Evolutionary conservation across 345 rosid species (phyloP).

Genomic region (Acer campestre): DNA sequence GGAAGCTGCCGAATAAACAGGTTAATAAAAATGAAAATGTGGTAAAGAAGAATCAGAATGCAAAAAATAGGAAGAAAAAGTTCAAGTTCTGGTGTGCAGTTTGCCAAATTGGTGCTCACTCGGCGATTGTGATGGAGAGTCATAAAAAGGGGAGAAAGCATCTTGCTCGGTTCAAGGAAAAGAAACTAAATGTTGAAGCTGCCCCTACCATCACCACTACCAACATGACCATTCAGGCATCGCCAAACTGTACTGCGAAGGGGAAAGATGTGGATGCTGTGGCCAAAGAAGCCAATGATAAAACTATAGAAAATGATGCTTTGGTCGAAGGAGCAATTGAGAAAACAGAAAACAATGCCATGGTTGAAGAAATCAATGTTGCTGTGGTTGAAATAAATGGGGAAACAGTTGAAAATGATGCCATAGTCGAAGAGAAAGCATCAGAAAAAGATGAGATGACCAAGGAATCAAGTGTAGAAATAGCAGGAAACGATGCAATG

Average conservation of each 20-base stretch:
- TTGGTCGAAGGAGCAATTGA: not conserved
- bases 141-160: slow-evolving; percentile 66
- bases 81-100: slow-evolving; percentile 53
- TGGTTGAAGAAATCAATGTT: not conserved
- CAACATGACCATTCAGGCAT: not conserved
- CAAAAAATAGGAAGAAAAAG: slow-evolving; percentile 6
- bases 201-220: not conserved
- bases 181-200: slow-evolving; percentile 12
- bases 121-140: slow-evolving; percentile 38
- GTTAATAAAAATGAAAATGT: slow-evolving; percentile 2
- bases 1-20: not conserved
- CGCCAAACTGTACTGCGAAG: slow-evolving; percentile 6
- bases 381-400: not conserved
- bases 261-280: not conserved
- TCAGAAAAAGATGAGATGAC: no score
- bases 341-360: not conserved
- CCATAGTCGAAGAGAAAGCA: not conserved
- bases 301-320: not conserved
- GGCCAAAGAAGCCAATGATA: not conserved
- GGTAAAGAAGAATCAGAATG: not conserved
- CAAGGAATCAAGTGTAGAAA: no score
- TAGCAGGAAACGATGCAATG: not conserved
- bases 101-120: slow-evolving; percentile 41
- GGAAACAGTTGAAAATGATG: not conserved
- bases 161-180: slow-evolving; percentile 27